Evolutionary conservation across 108 stramenopile species (phyloP).

Genomic region (Nitzschia sp.): DNA sequence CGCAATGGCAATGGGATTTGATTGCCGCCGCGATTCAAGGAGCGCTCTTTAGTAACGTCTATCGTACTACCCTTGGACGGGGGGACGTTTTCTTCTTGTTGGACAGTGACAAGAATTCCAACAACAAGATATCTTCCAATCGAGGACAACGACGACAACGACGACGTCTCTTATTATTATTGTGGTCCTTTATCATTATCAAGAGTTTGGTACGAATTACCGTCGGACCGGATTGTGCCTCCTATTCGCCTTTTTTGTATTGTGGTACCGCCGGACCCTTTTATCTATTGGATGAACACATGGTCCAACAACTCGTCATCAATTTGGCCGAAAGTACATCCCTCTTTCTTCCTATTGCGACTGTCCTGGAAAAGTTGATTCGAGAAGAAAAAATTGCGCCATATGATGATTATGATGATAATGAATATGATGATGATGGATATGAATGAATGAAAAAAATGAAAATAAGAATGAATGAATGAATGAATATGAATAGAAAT

Average conservation of each 20-base stretch:
- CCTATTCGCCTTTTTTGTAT: slow-evolving; percentile 1
- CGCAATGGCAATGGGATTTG: slow-evolving; percentile 2
- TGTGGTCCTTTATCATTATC: not conserved
- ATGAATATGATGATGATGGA: slow-evolving; percentile 57
- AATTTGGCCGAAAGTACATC: not conserved
- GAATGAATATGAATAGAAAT: too few relatives aligned
- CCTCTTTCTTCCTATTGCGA: not conserved
- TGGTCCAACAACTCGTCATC: not conserved
- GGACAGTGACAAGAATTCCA: too few relatives aligned
- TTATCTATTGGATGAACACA: not conserved
- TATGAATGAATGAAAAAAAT: too few relatives aligned
- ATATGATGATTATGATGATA: slow-evolving; percentile 1
- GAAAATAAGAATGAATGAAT: too few relatives aligned
- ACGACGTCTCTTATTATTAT: too few relatives aligned
- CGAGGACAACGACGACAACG: too few relatives aligned
- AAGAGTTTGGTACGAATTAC: not conserved
- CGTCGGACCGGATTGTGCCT: not conserved
- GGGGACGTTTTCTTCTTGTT: not conserved
- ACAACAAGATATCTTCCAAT: too few relatives aligned
- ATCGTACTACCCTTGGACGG: not conserved
- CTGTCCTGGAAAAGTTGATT: not conserved
- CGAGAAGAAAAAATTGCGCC: not conserved
- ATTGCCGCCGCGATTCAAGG: not conserved
- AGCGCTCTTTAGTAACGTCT: not conserved
- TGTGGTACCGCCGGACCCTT: slow-evolving; percentile 1